A percentile compares a stretch with the other conserved stretches of the same genome.
Evolutionary conservation across 495 filamentous ascomycete species (phyloP).

Genomic region (Talaromyces ruber): DNA sequence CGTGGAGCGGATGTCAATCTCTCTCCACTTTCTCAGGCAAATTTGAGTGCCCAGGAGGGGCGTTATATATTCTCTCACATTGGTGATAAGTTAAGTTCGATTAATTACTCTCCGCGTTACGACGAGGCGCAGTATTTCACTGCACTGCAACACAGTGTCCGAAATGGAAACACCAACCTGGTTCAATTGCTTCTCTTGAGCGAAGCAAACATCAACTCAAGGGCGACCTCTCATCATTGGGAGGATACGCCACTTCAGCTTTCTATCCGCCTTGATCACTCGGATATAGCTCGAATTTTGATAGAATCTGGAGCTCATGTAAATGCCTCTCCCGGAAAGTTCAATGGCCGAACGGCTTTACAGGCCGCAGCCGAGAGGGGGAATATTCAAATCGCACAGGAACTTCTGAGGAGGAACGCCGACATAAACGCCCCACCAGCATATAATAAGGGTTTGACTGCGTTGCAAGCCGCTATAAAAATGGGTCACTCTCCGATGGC

Average conservation of each 20-base stretch:
- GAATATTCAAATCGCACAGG: not conserved
- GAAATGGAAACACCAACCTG: constrained; percentile 6
- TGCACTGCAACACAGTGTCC: not conserved
- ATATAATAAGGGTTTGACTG: constrained; percentile 11
- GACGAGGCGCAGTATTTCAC: not conserved
- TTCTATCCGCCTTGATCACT: constrained; percentile 13
- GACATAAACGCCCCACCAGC: constrained; percentile 19
- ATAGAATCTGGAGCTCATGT: constrained; percentile 10
- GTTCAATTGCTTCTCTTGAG: constrained; percentile 8
- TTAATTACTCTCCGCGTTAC: not conserved
- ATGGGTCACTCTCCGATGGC: constrained; percentile 10
- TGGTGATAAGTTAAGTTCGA: not conserved
- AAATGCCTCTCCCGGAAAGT: not conserved
- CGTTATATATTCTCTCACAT: not conserved
- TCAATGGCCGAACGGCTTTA: constrained; percentile 12
- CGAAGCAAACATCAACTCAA: constrained; percentile 5
- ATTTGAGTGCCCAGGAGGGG: not conserved
- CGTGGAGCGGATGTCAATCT: constrained; percentile 4
- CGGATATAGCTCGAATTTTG: constrained; percentile 15
- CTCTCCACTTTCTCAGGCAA: not conserved
- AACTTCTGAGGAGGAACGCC: constrained; percentile 11
- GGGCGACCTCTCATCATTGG: not conserved
- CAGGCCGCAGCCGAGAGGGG: constrained; percentile 9
- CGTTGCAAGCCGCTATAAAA: constrained; percentile 22
- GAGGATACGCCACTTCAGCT: constrained; percentile 15